phyloP scores from a whole-genome alignment of 78 protist genomes.

The Dictyostelium intermedium region DNA sequence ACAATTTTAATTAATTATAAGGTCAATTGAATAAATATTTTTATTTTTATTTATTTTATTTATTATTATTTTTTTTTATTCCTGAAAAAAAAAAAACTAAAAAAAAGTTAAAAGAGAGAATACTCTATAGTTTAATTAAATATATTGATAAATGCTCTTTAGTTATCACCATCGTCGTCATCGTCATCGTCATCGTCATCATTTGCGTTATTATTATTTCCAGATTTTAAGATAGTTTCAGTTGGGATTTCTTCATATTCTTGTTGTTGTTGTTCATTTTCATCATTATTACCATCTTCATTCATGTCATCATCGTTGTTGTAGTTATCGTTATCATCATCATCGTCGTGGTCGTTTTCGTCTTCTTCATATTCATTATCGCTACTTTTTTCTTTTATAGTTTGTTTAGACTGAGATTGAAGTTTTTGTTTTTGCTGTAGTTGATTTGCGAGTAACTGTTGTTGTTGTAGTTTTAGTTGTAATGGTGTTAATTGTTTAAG shows the following conservation, averaged over 20 bases:
- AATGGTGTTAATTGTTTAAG: neutral
- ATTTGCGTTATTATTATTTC: neutral
- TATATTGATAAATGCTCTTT: no score
- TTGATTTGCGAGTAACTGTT: neutral
- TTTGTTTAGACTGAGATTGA: neutral
- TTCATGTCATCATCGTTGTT: neutral
- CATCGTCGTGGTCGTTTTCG: neutral
- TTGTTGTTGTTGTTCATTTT: neutral
- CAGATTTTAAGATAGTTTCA: neutral
- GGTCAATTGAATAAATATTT: neutral
- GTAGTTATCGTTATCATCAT: neutral
- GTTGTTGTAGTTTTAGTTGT: neutral
- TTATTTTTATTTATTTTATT: neutral
- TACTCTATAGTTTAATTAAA: no score
- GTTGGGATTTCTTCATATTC: neutral
- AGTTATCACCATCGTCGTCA: conserved; percentile 29
- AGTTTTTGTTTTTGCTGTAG: neutral
- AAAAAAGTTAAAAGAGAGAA: neutral
- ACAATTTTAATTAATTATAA: no score
- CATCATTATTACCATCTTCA: neutral
- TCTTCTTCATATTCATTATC: neutral
- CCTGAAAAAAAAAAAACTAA: neutral
- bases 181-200: conserved; percentile 21
- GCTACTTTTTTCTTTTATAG: neutral
- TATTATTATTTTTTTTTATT: neutral